phyloP scores from a whole-genome alignment of 192 early-diverging fungal genomes.

The Coemansia sp. region DNA sequence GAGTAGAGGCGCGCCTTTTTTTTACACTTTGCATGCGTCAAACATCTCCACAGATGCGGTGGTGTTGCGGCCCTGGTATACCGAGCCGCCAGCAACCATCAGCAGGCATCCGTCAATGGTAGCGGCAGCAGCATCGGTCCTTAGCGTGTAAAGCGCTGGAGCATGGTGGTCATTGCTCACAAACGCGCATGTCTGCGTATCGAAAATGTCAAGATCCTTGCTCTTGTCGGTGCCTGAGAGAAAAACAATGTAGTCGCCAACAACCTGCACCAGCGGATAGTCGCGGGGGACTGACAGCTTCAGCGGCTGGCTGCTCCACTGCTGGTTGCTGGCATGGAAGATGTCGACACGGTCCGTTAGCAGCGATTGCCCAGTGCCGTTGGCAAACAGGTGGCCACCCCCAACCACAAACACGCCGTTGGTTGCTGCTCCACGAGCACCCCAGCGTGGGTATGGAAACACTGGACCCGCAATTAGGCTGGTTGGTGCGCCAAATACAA shows the following conservation, averaged over 20 bases:
- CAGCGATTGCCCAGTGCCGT: conserved; percentile 11
- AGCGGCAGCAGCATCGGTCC: conserved; percentile 28
- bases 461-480: conserved; percentile 10
- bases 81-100: conserved; percentile 40
- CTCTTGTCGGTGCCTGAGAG: conserved; percentile 25
- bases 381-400: conserved; percentile 41
- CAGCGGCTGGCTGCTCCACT: conserved; percentile 37
- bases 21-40: conserved; percentile 23
- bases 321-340: conserved; percentile 16
- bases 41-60: conserved; percentile 53
- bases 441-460: conserved; percentile 48
- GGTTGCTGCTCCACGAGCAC: conserved; percentile 41
- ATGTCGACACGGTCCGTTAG: conserved; percentile 47
- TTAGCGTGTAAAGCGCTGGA: conserved; percentile 38
- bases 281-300: conserved; percentile 36
- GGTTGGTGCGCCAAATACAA: conserved; percentile 15
- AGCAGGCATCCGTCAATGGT: conserved; percentile 40
- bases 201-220: conserved; percentile 49
- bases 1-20: not conserved
- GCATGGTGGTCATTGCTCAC: conserved; percentile 17
- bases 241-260: conserved; percentile 50
- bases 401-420: conserved; percentile 50
- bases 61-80: conserved; percentile 44
- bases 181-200: conserved; percentile 27
- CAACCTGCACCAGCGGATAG: conserved; percentile 40